Conservation (phyloP, 371 early-diverging fungal genomes). For the Dentiscutata heterogama region DNA sequence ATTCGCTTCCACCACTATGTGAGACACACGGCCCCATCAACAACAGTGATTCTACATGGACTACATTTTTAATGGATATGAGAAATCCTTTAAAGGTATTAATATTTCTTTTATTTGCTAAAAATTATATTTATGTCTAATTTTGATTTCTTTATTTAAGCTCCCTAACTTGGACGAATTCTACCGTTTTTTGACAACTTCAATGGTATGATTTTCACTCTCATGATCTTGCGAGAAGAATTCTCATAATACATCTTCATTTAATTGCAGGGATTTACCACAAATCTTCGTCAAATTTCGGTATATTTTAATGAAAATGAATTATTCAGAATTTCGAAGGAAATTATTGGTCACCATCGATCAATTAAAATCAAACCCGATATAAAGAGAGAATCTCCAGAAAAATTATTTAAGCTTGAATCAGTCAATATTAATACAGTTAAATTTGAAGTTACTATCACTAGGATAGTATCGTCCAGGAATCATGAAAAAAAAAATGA, state of each 20-base stretch:
- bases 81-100: conserved; percentile 79
- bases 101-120: neutral
- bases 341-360: too few relatives aligned
- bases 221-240: neutral
- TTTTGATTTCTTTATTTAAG: neutral
- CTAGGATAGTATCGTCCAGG: too few relatives aligned
- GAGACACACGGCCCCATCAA: conserved; percentile 56
- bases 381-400: too few relatives aligned
- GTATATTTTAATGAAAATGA: conserved; percentile 69
- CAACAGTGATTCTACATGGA: conserved; percentile 63
- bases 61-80: conserved; percentile 78
- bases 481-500: conserved; percentile 47
- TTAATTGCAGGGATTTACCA: conserved; percentile 73
- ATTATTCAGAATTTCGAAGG: too few relatives aligned
- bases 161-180: conserved; percentile 71
- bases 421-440: too few relatives aligned
- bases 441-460: too few relatives aligned
- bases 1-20: too few relatives aligned
- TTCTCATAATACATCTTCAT: neutral
- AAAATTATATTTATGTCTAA: too few relatives aligned
- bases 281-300: conserved; percentile 70
- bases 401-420: too few relatives aligned
- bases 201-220: conserved; percentile 61
- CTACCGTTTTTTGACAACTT: conserved; percentile 82
- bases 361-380: conserved; percentile 57